phyloP scores from a whole-genome alignment of 805 yeast species.

The Yarrowia yakushimensis region DNA sequence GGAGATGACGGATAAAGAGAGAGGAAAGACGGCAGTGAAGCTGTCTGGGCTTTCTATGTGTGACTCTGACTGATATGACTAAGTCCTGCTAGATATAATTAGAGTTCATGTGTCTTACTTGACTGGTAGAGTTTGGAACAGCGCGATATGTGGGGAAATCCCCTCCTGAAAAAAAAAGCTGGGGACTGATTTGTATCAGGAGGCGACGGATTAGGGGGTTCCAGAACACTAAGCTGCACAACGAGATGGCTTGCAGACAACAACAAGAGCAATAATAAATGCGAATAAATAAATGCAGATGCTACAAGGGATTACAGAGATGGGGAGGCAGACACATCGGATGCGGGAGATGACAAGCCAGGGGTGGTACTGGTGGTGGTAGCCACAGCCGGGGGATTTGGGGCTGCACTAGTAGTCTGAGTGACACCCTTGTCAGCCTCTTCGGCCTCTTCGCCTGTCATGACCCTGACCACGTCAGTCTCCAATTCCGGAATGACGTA shows the following conservation, averaged over 20 bases:
- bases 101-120: slow-evolving; percentile 13
- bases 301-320: slow-evolving; percentile 2
- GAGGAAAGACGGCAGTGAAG: background rate
- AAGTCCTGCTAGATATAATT: background rate
- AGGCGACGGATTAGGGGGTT: background rate
- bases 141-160: background rate
- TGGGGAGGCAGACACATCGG: background rate
- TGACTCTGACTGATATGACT: background rate
- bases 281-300: background rate
- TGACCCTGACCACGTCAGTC: slow-evolving; percentile 2
- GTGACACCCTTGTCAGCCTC: background rate
- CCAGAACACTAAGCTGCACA: background rate
- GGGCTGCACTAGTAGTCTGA: background rate
- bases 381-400: background rate
- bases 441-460: background rate
- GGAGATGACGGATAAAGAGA: background rate
- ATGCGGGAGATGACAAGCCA: background rate
- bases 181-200: background rate
- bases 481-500: slow-evolving; percentile 14
- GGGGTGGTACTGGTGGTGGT: background rate
- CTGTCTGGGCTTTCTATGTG: background rate
- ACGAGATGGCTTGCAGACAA: background rate
- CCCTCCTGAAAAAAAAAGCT: background rate
- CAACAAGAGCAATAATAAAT: background rate
- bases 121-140: background rate